Percentiles rank a stretch among this genome's conserved stretches.
Conservation (phyloP, 2,329 filamentous ascomycete genomes). For the Diplodia corticola region DNA sequence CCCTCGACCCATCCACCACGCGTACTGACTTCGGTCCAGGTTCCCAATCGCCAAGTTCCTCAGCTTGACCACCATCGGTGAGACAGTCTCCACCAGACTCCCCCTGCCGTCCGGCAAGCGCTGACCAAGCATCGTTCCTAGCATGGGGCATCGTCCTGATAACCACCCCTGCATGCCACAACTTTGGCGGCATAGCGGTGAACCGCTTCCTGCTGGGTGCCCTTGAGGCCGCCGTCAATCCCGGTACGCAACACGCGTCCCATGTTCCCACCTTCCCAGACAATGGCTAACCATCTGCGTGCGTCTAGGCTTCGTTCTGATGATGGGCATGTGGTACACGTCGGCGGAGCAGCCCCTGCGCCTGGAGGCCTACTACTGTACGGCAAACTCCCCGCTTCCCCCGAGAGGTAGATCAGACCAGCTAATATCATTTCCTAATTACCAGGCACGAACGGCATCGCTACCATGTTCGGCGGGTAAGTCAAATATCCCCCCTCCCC, state of each 20-base stretch:
- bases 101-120: background rate
- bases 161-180: constrained; percentile 44
- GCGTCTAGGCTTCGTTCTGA: constrained; percentile 27
- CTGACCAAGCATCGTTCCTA: constrained; percentile 17
- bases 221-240: constrained; percentile 40
- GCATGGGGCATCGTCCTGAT: constrained; percentile 45
- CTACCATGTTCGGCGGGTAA: constrained; percentile 60
- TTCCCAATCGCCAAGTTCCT: constrained; percentile 51
- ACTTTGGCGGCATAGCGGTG: constrained; percentile 41
- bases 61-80: constrained; percentile 42
- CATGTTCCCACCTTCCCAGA: background rate
- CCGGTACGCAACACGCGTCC: constrained; percentile 27
- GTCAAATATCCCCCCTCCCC: constrained; percentile 11
- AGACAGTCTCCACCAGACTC: background rate
- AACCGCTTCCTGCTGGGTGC: constrained; percentile 41
- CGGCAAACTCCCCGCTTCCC: background rate
- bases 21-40: constrained; percentile 7
- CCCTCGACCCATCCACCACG: background rate
- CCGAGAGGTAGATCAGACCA: background rate
- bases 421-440: background rate
- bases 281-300: background rate
- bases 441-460: constrained; percentile 46
- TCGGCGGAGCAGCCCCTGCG: constrained; percentile 53
- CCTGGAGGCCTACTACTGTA: constrained; percentile 58
- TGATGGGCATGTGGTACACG: constrained; percentile 45